phyloP scores from a whole-genome alignment of 257 asterid genomes.

The Solanum stenotomum region DNA sequence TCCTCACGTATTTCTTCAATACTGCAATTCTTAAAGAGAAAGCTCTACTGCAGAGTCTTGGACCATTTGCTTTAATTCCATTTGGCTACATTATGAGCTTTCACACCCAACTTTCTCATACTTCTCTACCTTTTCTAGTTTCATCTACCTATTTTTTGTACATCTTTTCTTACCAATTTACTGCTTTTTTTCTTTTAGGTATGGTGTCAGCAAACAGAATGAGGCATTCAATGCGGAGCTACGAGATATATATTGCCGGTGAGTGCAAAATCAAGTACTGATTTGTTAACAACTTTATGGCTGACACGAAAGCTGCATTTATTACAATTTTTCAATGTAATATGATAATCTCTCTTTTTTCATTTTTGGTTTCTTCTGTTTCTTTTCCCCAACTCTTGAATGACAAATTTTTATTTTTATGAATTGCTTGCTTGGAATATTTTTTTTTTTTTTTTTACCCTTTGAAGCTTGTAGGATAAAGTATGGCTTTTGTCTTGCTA shows the following conservation, averaged over 20 bases:
- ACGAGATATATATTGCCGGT: slow-evolving; percentile 85
- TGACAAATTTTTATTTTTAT: neutral
- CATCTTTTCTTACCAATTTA: neutral
- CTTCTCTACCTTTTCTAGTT: neutral
- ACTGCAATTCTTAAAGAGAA: neutral
- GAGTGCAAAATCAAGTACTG: slow-evolving; percentile 7
- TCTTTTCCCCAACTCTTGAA: neutral
- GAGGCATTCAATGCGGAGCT: slow-evolving; percentile 90
- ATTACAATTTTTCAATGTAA: neutral
- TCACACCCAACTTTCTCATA: neutral
- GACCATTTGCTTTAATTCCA: neutral
- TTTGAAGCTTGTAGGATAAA: neutral
- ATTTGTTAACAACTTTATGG: neutral
- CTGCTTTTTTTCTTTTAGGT: slow-evolving; percentile 31
- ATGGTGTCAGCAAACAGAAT: slow-evolving; percentile 85
- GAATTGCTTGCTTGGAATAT: neutral
- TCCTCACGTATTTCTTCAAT: neutral
- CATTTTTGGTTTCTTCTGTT: neutral
- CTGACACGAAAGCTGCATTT: neutral
- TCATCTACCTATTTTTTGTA: neutral
- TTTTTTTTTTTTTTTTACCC: neutral
- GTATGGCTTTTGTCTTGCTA: neutral
- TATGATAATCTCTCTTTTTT: neutral
- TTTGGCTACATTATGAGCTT: neutral
- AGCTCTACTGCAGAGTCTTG: neutral